Evolutionary conservation across 768 basidiomycete species (phyloP).

Genomic region (Naganishia vaughanmartiniae): DNA sequence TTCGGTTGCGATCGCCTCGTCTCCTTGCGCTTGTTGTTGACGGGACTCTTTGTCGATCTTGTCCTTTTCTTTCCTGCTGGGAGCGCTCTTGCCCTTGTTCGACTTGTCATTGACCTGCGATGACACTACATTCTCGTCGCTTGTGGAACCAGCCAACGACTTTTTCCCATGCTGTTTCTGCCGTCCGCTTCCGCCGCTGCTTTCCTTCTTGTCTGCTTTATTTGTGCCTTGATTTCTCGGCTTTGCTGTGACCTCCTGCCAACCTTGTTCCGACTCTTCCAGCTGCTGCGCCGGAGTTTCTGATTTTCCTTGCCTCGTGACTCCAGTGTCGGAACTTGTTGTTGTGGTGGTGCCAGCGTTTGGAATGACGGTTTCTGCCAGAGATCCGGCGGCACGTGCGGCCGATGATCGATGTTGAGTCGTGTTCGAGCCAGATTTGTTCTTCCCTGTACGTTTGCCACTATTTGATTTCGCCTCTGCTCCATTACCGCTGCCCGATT

Average conservation of each 20-base stretch:
- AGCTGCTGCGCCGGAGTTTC: background rate
- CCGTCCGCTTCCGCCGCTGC: conserved; percentile 2
- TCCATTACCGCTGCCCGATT: background rate
- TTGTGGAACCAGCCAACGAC: background rate
- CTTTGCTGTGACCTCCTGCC: conserved; percentile 24
- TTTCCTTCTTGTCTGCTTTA: conserved; percentile 16
- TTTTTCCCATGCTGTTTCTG: conserved; percentile 4
- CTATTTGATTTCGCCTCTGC: conserved; percentile 8
- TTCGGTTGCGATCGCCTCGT: background rate
- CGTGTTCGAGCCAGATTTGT: background rate
- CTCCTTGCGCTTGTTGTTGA: background rate
- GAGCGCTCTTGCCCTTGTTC: conserved; percentile 1
- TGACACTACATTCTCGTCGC: background rate
- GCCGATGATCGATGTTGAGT: background rate
- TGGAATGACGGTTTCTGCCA: background rate
- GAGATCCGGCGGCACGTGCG: background rate
- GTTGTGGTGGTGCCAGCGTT: background rate
- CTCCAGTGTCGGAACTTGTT: background rate
- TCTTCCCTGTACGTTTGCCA: conserved; percentile 18
- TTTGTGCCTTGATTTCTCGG: background rate
- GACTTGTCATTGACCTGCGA: background rate
- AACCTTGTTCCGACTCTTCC: conserved; percentile 17
- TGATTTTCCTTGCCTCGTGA: background rate
- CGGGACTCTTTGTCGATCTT: conserved; percentile 13
- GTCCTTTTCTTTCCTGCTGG: conserved; percentile 17